Percentiles rank a stretch among this genome's conserved stretches.
These are phyloP conservation scores for Saccharomyces eubayanus DNA, from an alignment of 805 yeast genomes.

Conservation along the genomic window DNA sequence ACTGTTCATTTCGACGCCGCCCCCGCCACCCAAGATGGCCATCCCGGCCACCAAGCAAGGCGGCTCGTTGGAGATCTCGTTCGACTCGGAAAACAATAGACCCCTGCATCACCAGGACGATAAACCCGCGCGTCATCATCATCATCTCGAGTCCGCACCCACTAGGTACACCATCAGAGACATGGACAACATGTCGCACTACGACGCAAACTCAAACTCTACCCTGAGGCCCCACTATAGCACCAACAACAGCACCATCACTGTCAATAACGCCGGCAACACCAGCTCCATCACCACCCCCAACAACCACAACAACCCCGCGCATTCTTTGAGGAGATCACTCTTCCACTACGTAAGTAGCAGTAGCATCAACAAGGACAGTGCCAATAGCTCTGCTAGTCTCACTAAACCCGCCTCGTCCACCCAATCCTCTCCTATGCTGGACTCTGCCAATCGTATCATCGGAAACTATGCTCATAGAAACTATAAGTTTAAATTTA, in stretches of 20 bases:
- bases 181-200: background rate
- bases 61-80: constrained; percentile 66
- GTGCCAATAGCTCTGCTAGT: background rate
- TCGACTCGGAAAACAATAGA: constrained; percentile 4
- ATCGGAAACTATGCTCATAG: constrained; percentile 23
- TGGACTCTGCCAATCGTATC: constrained; percentile 12
- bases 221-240: background rate
- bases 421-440: background rate
- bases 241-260: background rate
- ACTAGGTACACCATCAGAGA: background rate
- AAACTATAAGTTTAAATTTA: constrained; percentile 29
- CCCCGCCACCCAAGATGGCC: constrained; percentile 65
- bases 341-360: constrained; percentile 20
- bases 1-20: constrained; percentile 35
- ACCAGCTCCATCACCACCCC: constrained; percentile 9
- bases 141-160: background rate
- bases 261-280: background rate
- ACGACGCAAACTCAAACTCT: background rate
- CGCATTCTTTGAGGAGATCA: constrained; percentile 21
- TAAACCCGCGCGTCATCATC: constrained; percentile 1
- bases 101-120: constrained; percentile 1
- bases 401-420: background rate
- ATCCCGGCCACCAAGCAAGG: constrained; percentile 77
- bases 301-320: constrained; percentile 3
- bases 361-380: background rate